These are phyloP conservation scores for Aspergillus unguis DNA, from an alignment of 2,329 filamentous ascomycete species.

Conservation along the genomic window DNA sequence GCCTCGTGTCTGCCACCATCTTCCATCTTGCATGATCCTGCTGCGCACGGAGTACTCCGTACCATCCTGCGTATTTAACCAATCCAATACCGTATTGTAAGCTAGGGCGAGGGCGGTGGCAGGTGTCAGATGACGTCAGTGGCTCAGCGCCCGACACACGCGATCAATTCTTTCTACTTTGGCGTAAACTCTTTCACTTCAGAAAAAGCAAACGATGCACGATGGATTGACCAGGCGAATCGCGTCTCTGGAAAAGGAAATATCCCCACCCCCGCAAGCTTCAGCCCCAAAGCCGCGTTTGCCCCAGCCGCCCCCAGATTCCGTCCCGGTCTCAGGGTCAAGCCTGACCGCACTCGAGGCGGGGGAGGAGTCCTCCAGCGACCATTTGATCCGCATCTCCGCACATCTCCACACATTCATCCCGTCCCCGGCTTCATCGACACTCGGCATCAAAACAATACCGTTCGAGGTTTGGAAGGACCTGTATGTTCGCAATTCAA, in stretches of 20 bases:
- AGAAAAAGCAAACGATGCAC: background rate
- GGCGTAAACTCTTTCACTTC: background rate
- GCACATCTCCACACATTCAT: conserved; percentile 35
- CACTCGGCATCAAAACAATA: background rate
- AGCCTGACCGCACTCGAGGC: conserved; percentile 50
- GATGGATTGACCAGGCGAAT: background rate
- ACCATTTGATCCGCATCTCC: conserved; percentile 51
- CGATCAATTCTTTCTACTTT: background rate
- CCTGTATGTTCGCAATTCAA: conserved; percentile 49
- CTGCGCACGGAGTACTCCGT: too few species aligned
- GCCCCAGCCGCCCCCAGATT: too few species aligned
- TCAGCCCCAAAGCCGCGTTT: too few species aligned
- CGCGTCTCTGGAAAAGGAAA: background rate
- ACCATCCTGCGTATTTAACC: too few species aligned
- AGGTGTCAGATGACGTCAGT: background rate
- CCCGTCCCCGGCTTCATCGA: background rate
- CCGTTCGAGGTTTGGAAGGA: conserved; percentile 35
- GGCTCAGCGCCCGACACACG: background rate
- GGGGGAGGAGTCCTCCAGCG: conserved; percentile 45
- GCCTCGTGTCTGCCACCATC: too few species aligned
- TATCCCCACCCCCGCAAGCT: conserved; percentile 2
- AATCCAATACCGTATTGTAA: background rate
- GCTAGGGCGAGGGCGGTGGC: background rate
- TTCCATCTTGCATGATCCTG: too few species aligned
- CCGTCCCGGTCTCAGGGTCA: background rate